Percentiles rank a stretch among this genome's conserved stretches.
Conservation (phyloP, 441 rosid genomes). For the Gossypium gossypioides region DNA sequence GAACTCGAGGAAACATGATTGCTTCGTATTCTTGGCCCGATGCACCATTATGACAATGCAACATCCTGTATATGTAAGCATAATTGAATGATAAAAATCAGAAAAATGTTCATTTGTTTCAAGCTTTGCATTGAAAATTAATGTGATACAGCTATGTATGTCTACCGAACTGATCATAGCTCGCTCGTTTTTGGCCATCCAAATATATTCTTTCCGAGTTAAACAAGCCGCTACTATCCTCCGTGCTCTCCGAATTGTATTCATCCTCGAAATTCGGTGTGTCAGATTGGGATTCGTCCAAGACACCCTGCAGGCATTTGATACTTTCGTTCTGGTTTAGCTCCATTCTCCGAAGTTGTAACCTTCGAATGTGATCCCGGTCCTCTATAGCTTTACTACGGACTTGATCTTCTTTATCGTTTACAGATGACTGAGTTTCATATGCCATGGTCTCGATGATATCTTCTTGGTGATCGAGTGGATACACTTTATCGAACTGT, state of each 20-base stretch:
- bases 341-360: background rate
- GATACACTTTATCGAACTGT: slow-evolving; percentile 46
- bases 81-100: background rate
- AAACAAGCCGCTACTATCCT: slow-evolving; percentile 3
- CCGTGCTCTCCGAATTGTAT: slow-evolving; percentile 22
- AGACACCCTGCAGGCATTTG: slow-evolving; percentile 41
- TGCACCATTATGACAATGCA: slow-evolving; percentile 21
- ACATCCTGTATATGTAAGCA: slow-evolving; percentile 26
- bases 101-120: background rate
- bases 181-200: slow-evolving; percentile 19
- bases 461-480: slow-evolving; percentile 30
- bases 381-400: slow-evolving; percentile 7
- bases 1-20: slow-evolving; percentile 17
- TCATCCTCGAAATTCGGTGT: slow-evolving; percentile 26
- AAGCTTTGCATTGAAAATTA: background rate
- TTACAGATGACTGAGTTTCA: slow-evolving; percentile 2
- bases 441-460: slow-evolving; percentile 9
- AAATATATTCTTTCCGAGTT: slow-evolving; percentile 13
- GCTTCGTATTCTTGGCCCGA: slow-evolving; percentile 16
- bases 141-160: background rate
- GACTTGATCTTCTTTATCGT: slow-evolving; percentile 21
- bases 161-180: slow-evolving; percentile 29
- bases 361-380: slow-evolving; percentile 13
- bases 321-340: slow-evolving; percentile 23
- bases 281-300: slow-evolving; percentile 44